Base-by-base conservation (phyloP, 495 filamentous ascomycete species). In the Aspergillus heteromorphus region DNA sequence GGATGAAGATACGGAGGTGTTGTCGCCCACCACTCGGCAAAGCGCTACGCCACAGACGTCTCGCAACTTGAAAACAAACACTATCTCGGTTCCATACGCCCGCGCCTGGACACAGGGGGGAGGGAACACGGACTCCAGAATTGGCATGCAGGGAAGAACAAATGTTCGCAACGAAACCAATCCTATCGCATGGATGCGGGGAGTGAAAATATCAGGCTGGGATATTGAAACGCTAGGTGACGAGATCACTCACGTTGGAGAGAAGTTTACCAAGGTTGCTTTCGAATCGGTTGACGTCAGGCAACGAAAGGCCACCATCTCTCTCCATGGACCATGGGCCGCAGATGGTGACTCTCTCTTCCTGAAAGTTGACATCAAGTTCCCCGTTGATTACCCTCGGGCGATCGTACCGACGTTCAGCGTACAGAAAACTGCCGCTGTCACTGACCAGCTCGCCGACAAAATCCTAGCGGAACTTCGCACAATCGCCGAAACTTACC, bases 131-230 rank as follows among this genome's bases (percentile, higher is more conserved):
- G 79, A 75, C 45, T 70, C 76, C 11, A 72, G 80, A 10, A 74
- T 82, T 25, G 83, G 84, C 6, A 87, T 86, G 81, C 84, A 84
- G 61, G 83, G 80, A 1, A 83, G 81, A 41, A 78, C 76, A 19
- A 75, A 71, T 31, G 48, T 76, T 13, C 72, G 74, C 47, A 83
- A 81, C 48, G 78, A 85, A 43, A 75, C 79, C n/a, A 89, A 91
- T 60, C 78, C 90, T 30, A 92, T 97, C 53, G 79, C 84, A 13
- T 97, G 92, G 92, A 95, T 97, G 88, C 89, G 84, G 54, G 90
- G 91, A 27, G 89, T 97, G 38, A 93, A 89, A 56, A 91, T 97
- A 56, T 73, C 70, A 6, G 73, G 81, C 31, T 92, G 89, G 88
- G 89, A 88, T 58, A 77, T 83, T 4, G 90, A 95, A 68, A 86